Percentiles rank a stretch among this genome's conserved stretches.
Evolutionary conservation across 192 early-diverging fungal genomes (phyloP).

Genomic region (Allomyces javanicus): DNA sequence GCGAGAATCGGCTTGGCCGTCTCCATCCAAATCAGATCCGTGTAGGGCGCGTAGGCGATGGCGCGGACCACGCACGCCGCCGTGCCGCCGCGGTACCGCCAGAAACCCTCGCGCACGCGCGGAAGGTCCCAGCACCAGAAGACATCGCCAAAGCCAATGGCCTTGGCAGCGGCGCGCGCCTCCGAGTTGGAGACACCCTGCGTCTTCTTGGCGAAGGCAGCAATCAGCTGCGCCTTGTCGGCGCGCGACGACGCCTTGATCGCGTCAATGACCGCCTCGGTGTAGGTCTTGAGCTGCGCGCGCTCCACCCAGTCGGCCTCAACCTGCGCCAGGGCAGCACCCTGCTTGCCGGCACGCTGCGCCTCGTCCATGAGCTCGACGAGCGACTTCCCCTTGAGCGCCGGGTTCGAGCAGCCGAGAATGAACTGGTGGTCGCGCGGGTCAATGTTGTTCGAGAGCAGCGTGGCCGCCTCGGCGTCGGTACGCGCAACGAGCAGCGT

Average conservation of each 20-base stretch:
- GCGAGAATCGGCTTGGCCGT: conserved; percentile 81
- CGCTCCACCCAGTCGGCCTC: conserved; percentile 66
- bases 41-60: conserved; percentile 67
- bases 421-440: conserved; percentile 89
- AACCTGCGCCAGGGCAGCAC: conserved; percentile 53
- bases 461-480: conserved; percentile 89
- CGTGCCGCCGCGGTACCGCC: conserved; percentile 90
- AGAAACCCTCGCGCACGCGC: conserved; percentile 85
- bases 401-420: conserved; percentile 75
- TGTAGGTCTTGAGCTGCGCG: conserved; percentile 64
- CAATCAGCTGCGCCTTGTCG: conserved; percentile 22
- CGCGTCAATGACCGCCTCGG: conserved; percentile 55
- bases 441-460: conserved; percentile 92
- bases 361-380: conserved; percentile 64
- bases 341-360: conserved; percentile 44
- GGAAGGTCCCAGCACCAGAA: conserved; percentile 80
- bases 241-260: conserved; percentile 33
- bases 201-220: conserved; percentile 26
- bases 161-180: conserved; percentile 58
- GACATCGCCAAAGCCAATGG: conserved; percentile 25
- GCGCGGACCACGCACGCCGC: conserved; percentile 66
- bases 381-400: conserved; percentile 34
- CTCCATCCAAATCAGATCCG: conserved; percentile 92
- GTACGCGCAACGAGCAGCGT: conserved; percentile 85
- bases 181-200: conserved; percentile 54